phyloP scores from a whole-genome alignment of 2,329 filamentous ascomycete species.

The Aspergillus terreus region DNA sequence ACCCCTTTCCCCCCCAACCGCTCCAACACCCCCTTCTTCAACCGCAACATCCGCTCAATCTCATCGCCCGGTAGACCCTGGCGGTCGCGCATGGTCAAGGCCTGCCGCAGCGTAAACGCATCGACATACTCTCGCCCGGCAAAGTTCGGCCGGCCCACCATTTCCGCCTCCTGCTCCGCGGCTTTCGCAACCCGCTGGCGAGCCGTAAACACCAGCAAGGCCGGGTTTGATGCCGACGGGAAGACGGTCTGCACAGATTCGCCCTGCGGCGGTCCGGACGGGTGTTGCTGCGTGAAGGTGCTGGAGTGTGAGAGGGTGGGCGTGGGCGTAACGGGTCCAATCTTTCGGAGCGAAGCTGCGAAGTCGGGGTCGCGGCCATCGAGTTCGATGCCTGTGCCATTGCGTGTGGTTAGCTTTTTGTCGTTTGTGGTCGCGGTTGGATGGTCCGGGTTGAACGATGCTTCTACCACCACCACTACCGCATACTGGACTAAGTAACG shows the following conservation, averaged over 20 bases:
- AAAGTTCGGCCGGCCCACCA: slow-evolving; percentile 41
- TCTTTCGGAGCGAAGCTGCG: slow-evolving; percentile 73
- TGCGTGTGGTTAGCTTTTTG: slow-evolving; percentile 4
- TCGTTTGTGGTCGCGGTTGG: not conserved
- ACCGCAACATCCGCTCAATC: slow-evolving; percentile 44
- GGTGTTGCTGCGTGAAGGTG: slow-evolving; percentile 34
- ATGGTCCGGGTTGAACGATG: not conserved
- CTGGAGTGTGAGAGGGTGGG: slow-evolving; percentile 56
- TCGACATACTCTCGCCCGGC: slow-evolving; percentile 46
- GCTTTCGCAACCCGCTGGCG: slow-evolving; percentile 48
- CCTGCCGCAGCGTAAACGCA: slow-evolving; percentile 48
- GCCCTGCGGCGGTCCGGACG: slow-evolving; percentile 21
- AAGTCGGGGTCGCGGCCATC: slow-evolving; percentile 62
- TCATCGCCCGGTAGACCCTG: slow-evolving; percentile 31
- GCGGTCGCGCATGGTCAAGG: slow-evolving; percentile 46
- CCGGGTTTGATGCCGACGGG: slow-evolving; percentile 47
- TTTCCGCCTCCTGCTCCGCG: slow-evolving; percentile 53
- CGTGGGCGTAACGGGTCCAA: slow-evolving; percentile 57
- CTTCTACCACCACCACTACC: not conserved
- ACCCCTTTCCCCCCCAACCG: slow-evolving; percentile 35
- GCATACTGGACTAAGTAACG: not conserved
- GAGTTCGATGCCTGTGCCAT: slow-evolving; percentile 51
- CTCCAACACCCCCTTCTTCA: slow-evolving; percentile 43
- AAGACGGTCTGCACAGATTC: slow-evolving; percentile 33
- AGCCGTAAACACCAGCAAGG: slow-evolving; percentile 51